A percentile compares a stretch with the other conserved stretches of the same genome.
These are phyloP conservation scores for Boletus sp. DNA, from an alignment of 768 basidiomycete species.

Conservation along the genomic window DNA sequence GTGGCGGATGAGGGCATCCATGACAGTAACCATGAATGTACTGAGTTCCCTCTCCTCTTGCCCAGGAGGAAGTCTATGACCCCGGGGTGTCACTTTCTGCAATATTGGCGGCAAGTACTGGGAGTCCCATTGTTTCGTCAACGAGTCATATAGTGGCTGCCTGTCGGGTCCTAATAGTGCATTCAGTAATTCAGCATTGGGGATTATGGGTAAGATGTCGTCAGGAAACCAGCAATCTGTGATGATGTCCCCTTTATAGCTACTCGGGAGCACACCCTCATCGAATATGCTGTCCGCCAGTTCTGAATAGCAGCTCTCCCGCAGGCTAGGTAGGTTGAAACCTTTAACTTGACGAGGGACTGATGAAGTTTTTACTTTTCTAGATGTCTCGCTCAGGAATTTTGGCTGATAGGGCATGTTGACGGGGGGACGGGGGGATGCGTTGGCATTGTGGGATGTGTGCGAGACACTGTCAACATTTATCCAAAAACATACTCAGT, in stretches of 20 bases:
- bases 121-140: background rate
- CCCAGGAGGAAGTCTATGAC: background rate
- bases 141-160: background rate
- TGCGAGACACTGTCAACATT: too few species aligned
- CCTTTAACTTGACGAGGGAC: background rate
- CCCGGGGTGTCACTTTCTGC: background rate
- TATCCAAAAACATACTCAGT: background rate
- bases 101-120: background rate
- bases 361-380: background rate
- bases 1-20: background rate
- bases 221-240: background rate
- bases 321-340: background rate
- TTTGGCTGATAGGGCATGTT: background rate
- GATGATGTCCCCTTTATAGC: background rate
- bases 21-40: background rate
- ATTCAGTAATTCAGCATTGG: background rate
- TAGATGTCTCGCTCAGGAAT: background rate
- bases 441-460: too few species aligned
- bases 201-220: background rate
- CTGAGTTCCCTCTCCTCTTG: background rate
- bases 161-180: background rate
- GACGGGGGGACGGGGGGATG: background rate
- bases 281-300: background rate
- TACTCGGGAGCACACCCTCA: background rate
- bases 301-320: background rate